Percentiles rank a stretch among this genome's conserved stretches.
Evolutionary conservation across 768 basidiomycete genomes (phyloP).

Genomic region (Rossbeevera mucosa): DNA sequence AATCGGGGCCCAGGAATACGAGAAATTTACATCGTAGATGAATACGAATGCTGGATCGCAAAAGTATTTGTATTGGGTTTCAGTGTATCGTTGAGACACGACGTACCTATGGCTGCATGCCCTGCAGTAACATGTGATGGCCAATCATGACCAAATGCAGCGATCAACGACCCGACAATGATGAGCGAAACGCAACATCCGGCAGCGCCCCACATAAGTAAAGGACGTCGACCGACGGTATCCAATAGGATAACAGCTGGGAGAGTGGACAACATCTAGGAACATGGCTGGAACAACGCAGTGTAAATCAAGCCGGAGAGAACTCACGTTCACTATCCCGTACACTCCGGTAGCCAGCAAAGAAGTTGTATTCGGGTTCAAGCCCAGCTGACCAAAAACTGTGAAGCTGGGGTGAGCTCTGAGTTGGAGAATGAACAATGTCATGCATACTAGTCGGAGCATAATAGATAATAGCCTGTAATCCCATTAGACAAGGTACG

Average conservation of each 20-base stretch:
- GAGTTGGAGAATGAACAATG: not conserved
- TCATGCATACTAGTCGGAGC: slow-evolving; percentile 18
- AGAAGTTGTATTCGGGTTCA: slow-evolving; percentile 38
- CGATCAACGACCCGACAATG: slow-evolving; percentile 27
- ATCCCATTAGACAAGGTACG: slow-evolving; percentile 3
- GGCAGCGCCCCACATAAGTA: slow-evolving; percentile 37
- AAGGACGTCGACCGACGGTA: slow-evolving; percentile 36
- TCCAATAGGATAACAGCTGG: slow-evolving; percentile 36
- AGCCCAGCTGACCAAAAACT: slow-evolving; percentile 40
- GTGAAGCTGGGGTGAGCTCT: slow-evolving; percentile 18
- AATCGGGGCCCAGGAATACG: slow-evolving; percentile 33
- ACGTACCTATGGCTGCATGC: slow-evolving; percentile 27
- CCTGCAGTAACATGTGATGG: slow-evolving; percentile 26
- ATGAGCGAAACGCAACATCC: slow-evolving; percentile 30
- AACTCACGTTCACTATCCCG: slow-evolving; percentile 32
- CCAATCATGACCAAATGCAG: slow-evolving; percentile 28
- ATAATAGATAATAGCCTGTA: slow-evolving; percentile 29
- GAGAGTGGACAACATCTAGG: slow-evolving; percentile 32
- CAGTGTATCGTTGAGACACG: slow-evolving; percentile 9
- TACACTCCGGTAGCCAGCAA: slow-evolving; percentile 40
- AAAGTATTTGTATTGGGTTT: slow-evolving; percentile 8
- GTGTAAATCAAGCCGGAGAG: not conserved
- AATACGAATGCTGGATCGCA: slow-evolving; percentile 34
- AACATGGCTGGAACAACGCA: not conserved
- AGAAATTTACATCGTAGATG: slow-evolving; percentile 35